Evolutionary conservation across 805 yeast species (phyloP), one percentile per base, ranked within the genome.

Genomic region (Ascoidea asiatica): DNA sequence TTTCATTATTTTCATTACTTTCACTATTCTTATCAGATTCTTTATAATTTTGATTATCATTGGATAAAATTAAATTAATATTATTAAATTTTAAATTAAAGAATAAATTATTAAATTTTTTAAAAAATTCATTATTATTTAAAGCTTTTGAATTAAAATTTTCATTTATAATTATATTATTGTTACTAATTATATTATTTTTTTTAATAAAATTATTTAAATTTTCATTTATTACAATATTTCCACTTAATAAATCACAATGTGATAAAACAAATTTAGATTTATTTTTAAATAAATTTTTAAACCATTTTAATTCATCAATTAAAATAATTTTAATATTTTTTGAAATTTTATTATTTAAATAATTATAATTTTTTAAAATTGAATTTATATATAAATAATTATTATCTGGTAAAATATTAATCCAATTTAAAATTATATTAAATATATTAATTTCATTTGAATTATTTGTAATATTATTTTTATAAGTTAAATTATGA

Each of bases 221-320:
- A 20, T 62, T 63, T 17, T 63, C 64, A 1, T 85, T 81, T 1
- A 80, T 68, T 20, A 82, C 74, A 33, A 82, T 73, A 55, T 82
- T 82, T 1, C 90, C 92, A n/a, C 81, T 70, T 22, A 82, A 64
- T 42, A 82, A 66, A 56, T 82, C 92, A 51, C 85, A 77, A 55
- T 82, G 92, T 17, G 79, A 72, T 5, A 79, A 70, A 1, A 81
- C 89, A 5, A 57, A 50, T 0, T 80, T 78, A 2, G 84, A 79
- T 23, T 61, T 59, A 5, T 53, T 43, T 2, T 57, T 60, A 13
- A 79, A 58, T 6, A 64, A 62, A 1, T 50, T 35, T 49, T 65
- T 60, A 36, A 79, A 55, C 87, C 87, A 81, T 13, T 46, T 53
- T 17, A 81, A 66, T 57, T 83, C 90, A 2, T 55, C 49, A 7